Evolutionary conservation across 352 stramenopile species (phyloP).

Genomic region (Phytophthora sojae): DNA sequence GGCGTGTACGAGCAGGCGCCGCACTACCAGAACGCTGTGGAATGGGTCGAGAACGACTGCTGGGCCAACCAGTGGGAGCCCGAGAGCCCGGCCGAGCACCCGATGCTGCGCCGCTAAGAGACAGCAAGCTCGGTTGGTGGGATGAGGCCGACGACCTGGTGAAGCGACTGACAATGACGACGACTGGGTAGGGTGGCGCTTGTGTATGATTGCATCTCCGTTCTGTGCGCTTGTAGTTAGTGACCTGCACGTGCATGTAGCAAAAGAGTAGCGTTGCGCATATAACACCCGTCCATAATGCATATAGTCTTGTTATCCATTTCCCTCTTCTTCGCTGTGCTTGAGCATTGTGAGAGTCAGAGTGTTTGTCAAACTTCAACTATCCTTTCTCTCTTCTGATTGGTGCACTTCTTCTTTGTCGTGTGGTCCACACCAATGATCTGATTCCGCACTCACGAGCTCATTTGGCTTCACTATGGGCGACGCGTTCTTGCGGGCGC

Average conservation of each 20-base stretch:
- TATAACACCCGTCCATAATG: conserved; percentile 28
- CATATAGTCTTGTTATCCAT: conserved; percentile 22
- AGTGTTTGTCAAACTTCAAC: conserved; percentile 36
- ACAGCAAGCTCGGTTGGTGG: background rate
- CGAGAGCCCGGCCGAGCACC: conserved; percentile 8
- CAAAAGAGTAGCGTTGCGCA: conserved; percentile 27
- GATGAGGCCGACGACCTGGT: background rate
- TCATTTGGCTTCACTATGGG: conserved; percentile 39
- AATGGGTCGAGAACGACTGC: conserved; percentile 58
- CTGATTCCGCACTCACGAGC: conserved; percentile 3
- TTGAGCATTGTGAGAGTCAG: background rate
- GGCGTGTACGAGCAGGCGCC: conserved; percentile 59
- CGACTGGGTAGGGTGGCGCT: conserved; percentile 15
- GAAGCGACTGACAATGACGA: conserved; percentile 18
- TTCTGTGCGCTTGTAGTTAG: conserved; percentile 27
- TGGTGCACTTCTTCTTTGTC: conserved; percentile 3
- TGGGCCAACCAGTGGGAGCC: conserved; percentile 26
- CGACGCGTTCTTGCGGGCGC: conserved; percentile 54
- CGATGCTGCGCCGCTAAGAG: conserved; percentile 21
- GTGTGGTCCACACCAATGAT: conserved; percentile 12
- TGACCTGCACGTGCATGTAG: conserved; percentile 32
- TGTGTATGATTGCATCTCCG: conserved; percentile 28
- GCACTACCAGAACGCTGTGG: conserved; percentile 54
- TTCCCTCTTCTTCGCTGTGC: background rate
- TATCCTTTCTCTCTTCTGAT: conserved; percentile 11